A percentile compares a stretch with the other conserved stretches of the same genome.
These are phyloP conservation scores for Kazachstania africana DNA, from an alignment of 805 yeast genomes.

Conservation along the genomic window DNA sequence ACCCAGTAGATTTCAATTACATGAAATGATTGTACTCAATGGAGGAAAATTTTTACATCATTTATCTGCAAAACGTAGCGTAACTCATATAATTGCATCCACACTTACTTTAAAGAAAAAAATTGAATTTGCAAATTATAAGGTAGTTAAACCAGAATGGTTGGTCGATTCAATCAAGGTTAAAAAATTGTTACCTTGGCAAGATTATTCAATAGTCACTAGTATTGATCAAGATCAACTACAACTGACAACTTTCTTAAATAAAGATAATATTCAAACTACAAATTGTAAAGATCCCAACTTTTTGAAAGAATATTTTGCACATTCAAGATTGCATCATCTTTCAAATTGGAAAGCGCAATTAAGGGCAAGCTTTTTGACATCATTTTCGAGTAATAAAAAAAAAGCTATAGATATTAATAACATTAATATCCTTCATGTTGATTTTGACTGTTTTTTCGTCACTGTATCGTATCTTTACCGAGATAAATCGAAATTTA, in stretches of 20 bases:
- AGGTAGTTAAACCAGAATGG: constrained; percentile 80
- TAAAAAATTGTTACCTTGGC: constrained; percentile 52
- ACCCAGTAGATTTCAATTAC: constrained; percentile 68
- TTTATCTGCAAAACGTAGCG: constrained; percentile 56
- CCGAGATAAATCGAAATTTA: constrained; percentile 27
- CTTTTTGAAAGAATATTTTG: constrained; percentile 60
- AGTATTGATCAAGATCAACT: constrained; percentile 44
- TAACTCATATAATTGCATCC: constrained; percentile 78
- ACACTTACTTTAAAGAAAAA: constrained; percentile 66
- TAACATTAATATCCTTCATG: constrained; percentile 45
- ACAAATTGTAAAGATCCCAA: constrained; percentile 55
- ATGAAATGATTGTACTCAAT: constrained; percentile 54
- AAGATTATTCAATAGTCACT: constrained; percentile 42
- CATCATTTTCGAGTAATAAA: constrained; percentile 10
- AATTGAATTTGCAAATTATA: constrained; percentile 50
- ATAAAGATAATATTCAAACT: not conserved
- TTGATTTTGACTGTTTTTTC: constrained; percentile 91
- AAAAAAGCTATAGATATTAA: constrained; percentile 1
- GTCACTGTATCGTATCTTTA: constrained; percentile 68
- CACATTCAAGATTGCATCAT: constrained; percentile 78
- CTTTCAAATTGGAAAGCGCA: constrained; percentile 79
- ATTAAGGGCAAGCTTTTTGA: constrained; percentile 48
- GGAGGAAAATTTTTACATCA: constrained; percentile 73
- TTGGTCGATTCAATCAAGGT: constrained; percentile 48
- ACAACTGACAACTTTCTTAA: constrained; percentile 6